Percentiles rank a stretch among this genome's conserved stretches.
Conservation (phyloP, 331 rosid genomes). For the Dryas integrifolia region DNA sequence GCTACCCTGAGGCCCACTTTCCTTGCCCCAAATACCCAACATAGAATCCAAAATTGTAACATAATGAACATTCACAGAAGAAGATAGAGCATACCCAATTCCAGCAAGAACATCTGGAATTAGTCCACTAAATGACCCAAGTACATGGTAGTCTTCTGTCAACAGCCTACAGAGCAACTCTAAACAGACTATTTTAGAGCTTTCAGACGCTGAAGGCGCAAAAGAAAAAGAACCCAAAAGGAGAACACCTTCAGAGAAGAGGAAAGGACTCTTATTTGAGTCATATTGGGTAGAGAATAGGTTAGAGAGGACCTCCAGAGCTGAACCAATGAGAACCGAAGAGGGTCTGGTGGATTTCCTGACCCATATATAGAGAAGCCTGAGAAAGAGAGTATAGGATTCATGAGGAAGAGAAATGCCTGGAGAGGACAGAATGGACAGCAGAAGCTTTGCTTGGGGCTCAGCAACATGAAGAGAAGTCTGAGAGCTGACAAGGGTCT, state of each 20-base stretch:
- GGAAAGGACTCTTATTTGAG: slow-evolving; percentile 30
- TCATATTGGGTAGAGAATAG: slow-evolving; percentile 36
- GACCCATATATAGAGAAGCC: slow-evolving; percentile 72
- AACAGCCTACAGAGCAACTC: slow-evolving; percentile 44
- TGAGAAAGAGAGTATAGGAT: slow-evolving; percentile 49
- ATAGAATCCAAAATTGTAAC: slow-evolving; percentile 47
- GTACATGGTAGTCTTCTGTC: slow-evolving; percentile 36
- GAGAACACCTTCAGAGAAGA: slow-evolving; percentile 53
- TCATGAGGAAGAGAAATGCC: slow-evolving; percentile 43
- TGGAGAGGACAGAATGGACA: slow-evolving; percentile 56
- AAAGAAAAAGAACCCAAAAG: slow-evolving; percentile 64
- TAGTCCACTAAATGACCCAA: slow-evolving; percentile 39
- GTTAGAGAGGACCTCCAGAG: slow-evolving; percentile 36
- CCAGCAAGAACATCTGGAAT: slow-evolving; percentile 77
- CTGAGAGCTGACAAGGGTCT: slow-evolving; percentile 60
- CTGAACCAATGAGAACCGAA: slow-evolving; percentile 45
- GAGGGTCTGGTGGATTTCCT: slow-evolving; percentile 67
- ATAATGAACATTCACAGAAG: slow-evolving; percentile 48
- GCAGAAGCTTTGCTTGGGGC: slow-evolving; percentile 72
- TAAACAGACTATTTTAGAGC: slow-evolving; percentile 50
- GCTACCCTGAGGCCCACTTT: slow-evolving; percentile 47
- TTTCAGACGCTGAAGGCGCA: slow-evolving; percentile 45
- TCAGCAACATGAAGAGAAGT: slow-evolving; percentile 79
- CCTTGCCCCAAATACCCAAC: slow-evolving; percentile 64
- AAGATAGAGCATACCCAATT: slow-evolving; percentile 76